Evolutionary conservation across 805 yeast species (phyloP), one percentile per base, ranked within the genome.

Genomic region (Candida khao-thaluensis): DNA sequence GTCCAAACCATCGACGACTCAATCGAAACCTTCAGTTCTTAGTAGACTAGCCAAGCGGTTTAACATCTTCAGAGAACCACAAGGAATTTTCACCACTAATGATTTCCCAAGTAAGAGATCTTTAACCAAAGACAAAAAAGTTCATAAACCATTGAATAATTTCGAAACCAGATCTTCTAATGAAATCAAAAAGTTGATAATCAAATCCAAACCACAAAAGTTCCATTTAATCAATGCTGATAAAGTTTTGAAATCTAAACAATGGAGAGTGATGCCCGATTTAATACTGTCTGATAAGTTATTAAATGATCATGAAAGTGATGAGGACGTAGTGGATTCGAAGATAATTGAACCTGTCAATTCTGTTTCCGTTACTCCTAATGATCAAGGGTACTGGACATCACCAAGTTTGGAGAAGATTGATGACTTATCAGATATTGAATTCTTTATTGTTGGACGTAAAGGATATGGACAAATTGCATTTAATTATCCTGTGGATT

Each of bases 371-470:
- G 37, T 17, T 3, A 20, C 24, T 11, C 10, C 26, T 7, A 25
- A 17, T 11, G 52, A 57, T 26, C 51, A 59, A 4, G 85, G 75
- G 2, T 85, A 85, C 51, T 85, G 91, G 89, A 78, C 86, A 44
- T 70, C 82, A 0, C 95, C 93, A 1, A 60, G 83, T 0, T 61
- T 82, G 11, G 64, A 62, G 2, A 77, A 74, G 21, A 62, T 85
- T 2, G 67, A 73, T 25, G 76, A 79, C 32, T 67, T 85, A 15
- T 48, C 76, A 1, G 66, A 68, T 17, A 76, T 85, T 12, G 74
- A 81, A 15, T 75, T 79, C 49, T 85, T 85, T 50, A 74, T 81
- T 5, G 71, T 81, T 42, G 93, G 93, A 2, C 74, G 90, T 49
- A 66, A 66, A 38, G 82, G 83, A 0, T 73, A 60, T 53, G 93